A percentile compares a stretch with the other conserved stretches of the same genome.
phyloP scores from a whole-genome alignment of 257 asterid species.

The Apocynum venetum region DNA sequence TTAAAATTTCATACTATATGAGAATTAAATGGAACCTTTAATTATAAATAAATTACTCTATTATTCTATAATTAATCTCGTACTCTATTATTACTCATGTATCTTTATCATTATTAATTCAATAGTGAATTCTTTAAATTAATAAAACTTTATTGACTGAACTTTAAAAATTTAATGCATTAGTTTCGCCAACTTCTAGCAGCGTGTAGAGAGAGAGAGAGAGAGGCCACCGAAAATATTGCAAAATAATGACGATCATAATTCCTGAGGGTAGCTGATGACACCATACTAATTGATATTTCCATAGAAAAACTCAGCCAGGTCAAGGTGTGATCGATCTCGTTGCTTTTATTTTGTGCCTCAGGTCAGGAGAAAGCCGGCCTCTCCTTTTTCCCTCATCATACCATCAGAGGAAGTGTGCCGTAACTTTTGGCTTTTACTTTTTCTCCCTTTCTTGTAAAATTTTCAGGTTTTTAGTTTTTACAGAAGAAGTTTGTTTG shows the following conservation, averaged over 20 bases:
- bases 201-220: background rate
- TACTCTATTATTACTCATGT: no score
- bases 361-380: background rate
- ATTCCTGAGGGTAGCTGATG: background rate
- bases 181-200: no score
- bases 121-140: no score
- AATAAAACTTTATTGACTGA: no score
- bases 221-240: background rate
- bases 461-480: background rate
- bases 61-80: no score
- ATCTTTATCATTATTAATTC: no score
- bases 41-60: no score
- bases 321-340: background rate
- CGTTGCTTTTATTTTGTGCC: background rate
- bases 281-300: background rate
- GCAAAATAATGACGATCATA: background rate
- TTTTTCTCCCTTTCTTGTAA: background rate
- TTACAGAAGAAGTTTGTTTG: background rate
- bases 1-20: no score
- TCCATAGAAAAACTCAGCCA: background rate
- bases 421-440: conserved; percentile 9
- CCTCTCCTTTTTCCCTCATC: background rate
- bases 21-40: no score
- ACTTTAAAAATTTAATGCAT: no score
- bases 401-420: background rate